A percentile compares a stretch with the other conserved stretches of the same genome.
These are phyloP conservation scores for Colletotrichum sansevieriae DNA, from an alignment of 2,329 filamentous ascomycete genomes.

Conservation along the genomic window DNA sequence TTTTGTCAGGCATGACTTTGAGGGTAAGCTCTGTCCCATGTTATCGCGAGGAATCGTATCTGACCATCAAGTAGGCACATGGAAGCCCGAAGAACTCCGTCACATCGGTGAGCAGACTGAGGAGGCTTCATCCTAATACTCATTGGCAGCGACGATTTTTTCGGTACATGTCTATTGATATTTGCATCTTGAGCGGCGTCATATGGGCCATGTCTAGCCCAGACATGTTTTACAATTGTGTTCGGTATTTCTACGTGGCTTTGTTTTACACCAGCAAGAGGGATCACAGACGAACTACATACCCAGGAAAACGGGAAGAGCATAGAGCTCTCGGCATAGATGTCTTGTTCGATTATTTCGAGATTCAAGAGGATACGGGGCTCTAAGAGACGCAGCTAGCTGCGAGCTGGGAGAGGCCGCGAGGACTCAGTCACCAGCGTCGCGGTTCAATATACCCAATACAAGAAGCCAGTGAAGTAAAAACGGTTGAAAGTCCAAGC, in stretches of 20 bases:
- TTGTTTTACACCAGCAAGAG: slow-evolving; percentile 8
- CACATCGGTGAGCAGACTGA: slow-evolving; percentile 70
- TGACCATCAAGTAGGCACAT: slow-evolving; percentile 67
- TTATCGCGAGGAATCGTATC: not conserved
- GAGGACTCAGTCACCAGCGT: slow-evolving; percentile 23
- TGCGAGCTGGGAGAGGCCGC: not conserved
- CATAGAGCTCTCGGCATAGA: slow-evolving; percentile 39
- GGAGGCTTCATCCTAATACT: slow-evolving; percentile 39
- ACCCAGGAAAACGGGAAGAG: slow-evolving; percentile 29
- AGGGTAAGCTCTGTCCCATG: slow-evolving; percentile 71
- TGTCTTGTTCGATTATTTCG: slow-evolving; percentile 1
- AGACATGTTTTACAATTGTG: slow-evolving; percentile 16
- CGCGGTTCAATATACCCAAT: slow-evolving; percentile 38
- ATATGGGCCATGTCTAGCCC: slow-evolving; percentile 6
- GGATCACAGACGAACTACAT: slow-evolving; percentile 32
- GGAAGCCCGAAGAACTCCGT: slow-evolving; percentile 80
- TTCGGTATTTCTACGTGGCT: slow-evolving; percentile 8
- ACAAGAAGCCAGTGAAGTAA: slow-evolving; percentile 27
- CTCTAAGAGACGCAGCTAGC: not conserved
- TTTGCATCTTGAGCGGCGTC: slow-evolving; percentile 36
- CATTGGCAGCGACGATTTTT: slow-evolving; percentile 21
- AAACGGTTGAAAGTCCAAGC: slow-evolving; percentile 10
- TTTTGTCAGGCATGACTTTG: slow-evolving; percentile 96
- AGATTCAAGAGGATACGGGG: not conserved
- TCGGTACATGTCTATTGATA: slow-evolving; percentile 29